phyloP scores from a whole-genome alignment of 371 early-diverging fungal genomes.

The Mortierella sp. region DNA sequence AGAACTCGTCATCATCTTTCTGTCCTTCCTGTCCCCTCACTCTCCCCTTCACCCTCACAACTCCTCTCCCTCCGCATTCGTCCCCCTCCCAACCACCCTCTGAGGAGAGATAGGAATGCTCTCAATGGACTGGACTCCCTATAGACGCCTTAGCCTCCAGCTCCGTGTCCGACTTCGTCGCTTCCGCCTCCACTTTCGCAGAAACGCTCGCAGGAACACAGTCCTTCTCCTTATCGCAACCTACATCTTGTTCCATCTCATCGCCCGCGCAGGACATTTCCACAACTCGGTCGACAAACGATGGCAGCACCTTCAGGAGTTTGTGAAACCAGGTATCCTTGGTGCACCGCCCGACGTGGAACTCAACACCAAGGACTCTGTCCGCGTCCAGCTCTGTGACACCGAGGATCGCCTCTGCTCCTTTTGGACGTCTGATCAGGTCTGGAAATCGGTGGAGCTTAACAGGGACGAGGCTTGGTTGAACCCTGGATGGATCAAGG shows the following conservation, averaged over 20 bases:
- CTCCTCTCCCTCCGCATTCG: background rate
- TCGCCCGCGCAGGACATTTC: slow-evolving; percentile 16
- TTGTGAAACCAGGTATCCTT: slow-evolving; percentile 26
- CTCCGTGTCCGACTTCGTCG: slow-evolving; percentile 19
- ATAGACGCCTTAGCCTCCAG: slow-evolving; percentile 11
- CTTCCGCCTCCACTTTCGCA: slow-evolving; percentile 14
- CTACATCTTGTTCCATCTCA: slow-evolving; percentile 19
- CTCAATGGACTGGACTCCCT: slow-evolving; percentile 33
- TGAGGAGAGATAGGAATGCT: slow-evolving; percentile 12
- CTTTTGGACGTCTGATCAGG: slow-evolving; percentile 20
- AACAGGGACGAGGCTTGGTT: slow-evolving; percentile 44
- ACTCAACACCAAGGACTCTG: slow-evolving; percentile 6
- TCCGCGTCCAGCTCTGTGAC: slow-evolving; percentile 34
- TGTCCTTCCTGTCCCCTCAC: background rate
- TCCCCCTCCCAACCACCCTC: background rate
- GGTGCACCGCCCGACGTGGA: slow-evolving; percentile 41
- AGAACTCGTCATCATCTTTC: background rate
- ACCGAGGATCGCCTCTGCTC: slow-evolving; percentile 39
- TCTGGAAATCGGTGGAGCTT: slow-evolving; percentile 33
- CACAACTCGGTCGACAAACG: slow-evolving; percentile 25
- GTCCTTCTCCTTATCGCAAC: slow-evolving; percentile 26
- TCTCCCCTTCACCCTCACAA: background rate
- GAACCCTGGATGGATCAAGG: slow-evolving; percentile 34
- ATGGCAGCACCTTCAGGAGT: slow-evolving; percentile 25
- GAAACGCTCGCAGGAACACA: slow-evolving; percentile 23